Conservation (phyloP, 2,329 filamentous ascomycete genomes). For the Dothistroma pini region DNA sequence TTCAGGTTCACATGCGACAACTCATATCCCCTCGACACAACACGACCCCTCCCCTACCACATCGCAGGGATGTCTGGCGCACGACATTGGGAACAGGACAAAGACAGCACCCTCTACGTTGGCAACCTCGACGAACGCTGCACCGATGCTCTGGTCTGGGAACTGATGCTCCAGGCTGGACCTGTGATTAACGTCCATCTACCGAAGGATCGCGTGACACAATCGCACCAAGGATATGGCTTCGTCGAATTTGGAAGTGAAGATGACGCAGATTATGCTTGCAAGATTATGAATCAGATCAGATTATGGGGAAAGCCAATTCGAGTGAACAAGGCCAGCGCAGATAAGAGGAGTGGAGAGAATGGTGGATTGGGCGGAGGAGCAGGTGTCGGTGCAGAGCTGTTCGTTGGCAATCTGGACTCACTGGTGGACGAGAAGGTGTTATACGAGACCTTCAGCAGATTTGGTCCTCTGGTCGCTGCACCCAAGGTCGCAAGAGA, state of each 20-base stretch:
- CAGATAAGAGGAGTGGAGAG: conserved; percentile 86
- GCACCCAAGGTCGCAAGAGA: conserved; percentile 91
- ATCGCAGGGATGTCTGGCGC: conserved; percentile 60
- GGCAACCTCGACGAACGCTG: conserved; percentile 98
- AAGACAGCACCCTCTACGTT: conserved; percentile 96
- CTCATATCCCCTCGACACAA: not conserved
- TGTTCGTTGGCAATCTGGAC: conserved; percentile 95
- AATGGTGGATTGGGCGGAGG: conserved; percentile 93
- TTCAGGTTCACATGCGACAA: conserved; percentile 2
- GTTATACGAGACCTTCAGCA: conserved; percentile 89
- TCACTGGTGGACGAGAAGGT: conserved; percentile 93
- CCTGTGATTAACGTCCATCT: conserved; percentile 98
- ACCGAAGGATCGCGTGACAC: conserved; percentile 95
- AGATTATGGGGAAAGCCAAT: conserved; percentile 91
- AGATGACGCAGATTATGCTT: conserved; percentile 93
- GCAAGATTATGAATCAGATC: conserved; percentile 94
- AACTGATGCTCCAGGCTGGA: conserved; percentile 96
- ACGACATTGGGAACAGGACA: conserved; percentile 87
- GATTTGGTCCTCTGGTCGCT: conserved; percentile 81
- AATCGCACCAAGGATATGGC: conserved; percentile 95
- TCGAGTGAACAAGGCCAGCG: conserved; percentile 89
- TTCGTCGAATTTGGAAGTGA: conserved; percentile 98
- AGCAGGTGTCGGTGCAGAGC: conserved; percentile 84
- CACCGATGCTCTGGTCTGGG: conserved; percentile 85
- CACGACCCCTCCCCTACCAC: not conserved